phyloP scores from a whole-genome alignment of 2,329 filamentous ascomycete genomes.

The Alternaria conjuncta region DNA sequence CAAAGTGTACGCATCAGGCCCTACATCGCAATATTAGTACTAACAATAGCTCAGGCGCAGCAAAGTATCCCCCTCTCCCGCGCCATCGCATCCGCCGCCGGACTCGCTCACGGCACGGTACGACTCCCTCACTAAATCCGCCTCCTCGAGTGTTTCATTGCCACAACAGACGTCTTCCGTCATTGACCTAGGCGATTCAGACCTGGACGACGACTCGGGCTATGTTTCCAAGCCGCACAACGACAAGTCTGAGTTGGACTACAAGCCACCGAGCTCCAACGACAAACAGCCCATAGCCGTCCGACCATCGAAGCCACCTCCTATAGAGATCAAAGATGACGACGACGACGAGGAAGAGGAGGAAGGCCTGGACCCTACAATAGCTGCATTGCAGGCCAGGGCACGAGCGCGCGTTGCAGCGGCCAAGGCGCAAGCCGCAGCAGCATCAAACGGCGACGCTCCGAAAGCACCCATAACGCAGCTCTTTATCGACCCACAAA shows the following conservation, averaged over 20 bases:
- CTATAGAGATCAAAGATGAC: slow-evolving; percentile 6
- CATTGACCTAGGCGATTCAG: slow-evolving; percentile 36
- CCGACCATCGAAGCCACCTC: slow-evolving; percentile 10
- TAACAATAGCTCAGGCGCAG: slow-evolving; percentile 27
- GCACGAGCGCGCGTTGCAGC: slow-evolving; percentile 34
- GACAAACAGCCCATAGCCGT: slow-evolving; percentile 8
- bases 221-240: slow-evolving; percentile 16
- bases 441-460: slow-evolving; percentile 6
- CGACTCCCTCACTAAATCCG: slow-evolving; percentile 32
- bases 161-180: slow-evolving; percentile 20
- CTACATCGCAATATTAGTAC: neutral
- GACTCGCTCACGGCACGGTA: slow-evolving; percentile 40
- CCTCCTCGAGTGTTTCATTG: slow-evolving; percentile 10
- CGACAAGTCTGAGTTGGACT: neutral
- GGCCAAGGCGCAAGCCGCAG: slow-evolving; percentile 12
- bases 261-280: neutral
- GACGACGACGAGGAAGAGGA: slow-evolving; percentile 32
- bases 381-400: slow-evolving; percentile 37
- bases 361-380: slow-evolving; percentile 37
- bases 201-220: slow-evolving; percentile 19
- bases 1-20: slow-evolving; percentile 25
- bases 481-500: slow-evolving; percentile 71
- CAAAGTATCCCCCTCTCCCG: slow-evolving; percentile 32
- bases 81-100: slow-evolving; percentile 13
- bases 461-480: slow-evolving; percentile 54